Evolutionary conservation across 495 filamentous ascomycete genomes (phyloP).

Genomic region (Friedmanniomyces simplex): DNA sequence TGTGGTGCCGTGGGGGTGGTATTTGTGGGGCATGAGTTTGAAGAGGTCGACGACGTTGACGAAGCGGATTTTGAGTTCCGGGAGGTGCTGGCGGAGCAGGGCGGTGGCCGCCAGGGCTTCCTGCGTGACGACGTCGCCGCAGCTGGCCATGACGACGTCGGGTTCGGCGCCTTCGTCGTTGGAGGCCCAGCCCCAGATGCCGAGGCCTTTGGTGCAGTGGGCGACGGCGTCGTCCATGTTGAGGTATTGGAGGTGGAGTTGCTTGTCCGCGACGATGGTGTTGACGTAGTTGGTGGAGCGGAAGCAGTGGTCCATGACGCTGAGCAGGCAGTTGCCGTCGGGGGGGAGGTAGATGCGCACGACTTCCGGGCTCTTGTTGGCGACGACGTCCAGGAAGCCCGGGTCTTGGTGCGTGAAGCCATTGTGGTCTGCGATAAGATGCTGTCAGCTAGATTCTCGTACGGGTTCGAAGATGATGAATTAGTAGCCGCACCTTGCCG

Average conservation of each 20-base stretch:
- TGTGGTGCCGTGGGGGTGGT: constrained; percentile 58
- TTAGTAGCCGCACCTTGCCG: constrained; percentile 36
- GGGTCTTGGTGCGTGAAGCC: constrained; percentile 72
- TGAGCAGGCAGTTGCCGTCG: constrained; percentile 62
- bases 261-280: constrained; percentile 65
- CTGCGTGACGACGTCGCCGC: constrained; percentile 60
- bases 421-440: constrained; percentile 48
- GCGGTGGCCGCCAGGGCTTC: constrained; percentile 60
- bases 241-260: constrained; percentile 62
- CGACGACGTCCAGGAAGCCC: constrained; percentile 63
- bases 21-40: constrained; percentile 52
- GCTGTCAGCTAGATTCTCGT: neutral
- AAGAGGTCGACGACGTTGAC: constrained; percentile 69
- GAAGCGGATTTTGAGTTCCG: constrained; percentile 58
- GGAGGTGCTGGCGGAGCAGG: constrained; percentile 51
- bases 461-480: neutral
- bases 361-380: constrained; percentile 64
- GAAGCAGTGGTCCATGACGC: constrained; percentile 58
- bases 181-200: constrained; percentile 49
- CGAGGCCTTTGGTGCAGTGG: constrained; percentile 60
- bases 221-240: constrained; percentile 54
- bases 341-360: constrained; percentile 69
- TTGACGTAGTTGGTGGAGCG: constrained; percentile 64
- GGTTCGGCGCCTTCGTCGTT: constrained; percentile 50
- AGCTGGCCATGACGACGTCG: constrained; percentile 59